Base-by-base conservation (phyloP, 179 eudicot genomes). In the Dionaea muscipula region DNA sequence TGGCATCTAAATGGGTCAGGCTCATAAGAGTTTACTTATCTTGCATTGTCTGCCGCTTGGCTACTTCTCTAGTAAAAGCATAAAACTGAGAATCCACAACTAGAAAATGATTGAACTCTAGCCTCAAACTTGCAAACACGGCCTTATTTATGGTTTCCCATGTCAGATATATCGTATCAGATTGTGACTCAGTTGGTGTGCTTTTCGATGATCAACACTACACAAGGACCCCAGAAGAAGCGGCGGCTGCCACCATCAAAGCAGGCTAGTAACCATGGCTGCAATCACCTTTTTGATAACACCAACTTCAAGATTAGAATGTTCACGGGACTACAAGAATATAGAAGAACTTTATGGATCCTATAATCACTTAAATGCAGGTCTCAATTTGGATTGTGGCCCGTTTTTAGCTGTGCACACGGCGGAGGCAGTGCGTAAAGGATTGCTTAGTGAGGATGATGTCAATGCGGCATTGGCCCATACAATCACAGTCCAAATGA, bases 331-430 rank as follows among this genome's bases (percentile, higher is more conserved):
- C n/a, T n/a, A n/a, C n/a, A n/a, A n/a, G n/a, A n/a, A n/a, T n/a
- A n/a, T n/a, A n/a, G n/a, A n/a, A n/a, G n/a, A n/a, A n/a, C n/a
- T n/a, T n/a, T n/a, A n/a, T n/a, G n/a, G n/a, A n/a, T n/a, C n/a
- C n/a, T n/a, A n/a, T n/a, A n/a, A n/a, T n/a, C n/a, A n/a, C 10
- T 31, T 31, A 9, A 6, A 7, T 49, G 16, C 67, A 89, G 97
- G 98, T n/a, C 55, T 93, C 56, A 96, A 93, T 59, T 84, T 93
- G 83, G 96, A 93, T 35, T 93, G 99, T 65, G 99, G 99, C 55
- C 94, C 96, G 0, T 84, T 72, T 36, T 59, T 87, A 54, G 94
- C 89, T 0, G 56, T 75, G 38, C 69, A 78, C 72, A 82, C 94
- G 1, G 86, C 77, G 33, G 68, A 63, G 15, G 99, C 99, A 3